Base-by-base conservation (phyloP, 805 yeast genomes). In the Candida ficus region DNA sequence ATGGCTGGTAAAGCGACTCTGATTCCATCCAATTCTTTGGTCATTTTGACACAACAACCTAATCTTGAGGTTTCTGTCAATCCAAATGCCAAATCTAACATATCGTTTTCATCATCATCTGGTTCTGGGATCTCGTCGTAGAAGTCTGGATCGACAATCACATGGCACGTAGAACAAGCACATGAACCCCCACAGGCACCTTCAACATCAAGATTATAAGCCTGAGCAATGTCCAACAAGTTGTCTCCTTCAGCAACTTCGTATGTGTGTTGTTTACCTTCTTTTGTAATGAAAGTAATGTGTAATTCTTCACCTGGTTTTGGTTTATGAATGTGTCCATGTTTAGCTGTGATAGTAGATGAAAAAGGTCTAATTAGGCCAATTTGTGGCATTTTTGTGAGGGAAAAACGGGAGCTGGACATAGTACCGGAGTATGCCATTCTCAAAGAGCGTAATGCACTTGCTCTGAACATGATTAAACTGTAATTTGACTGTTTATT, bases 181-280 rank as follows among this genome's bases (percentile, higher is more conserved):
- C 99, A 93, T 4, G 97, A 88, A 4, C 98, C 99, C 18, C 99
- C 99, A 64, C 99, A 93, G 0, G 99, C 99, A 33, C 87, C 96
- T 61, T 93, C 99, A 93, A 93, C 90, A 50, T 93, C 99, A 43
- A 93, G 63, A 54, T 90, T 83, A 58, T 90, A 66, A 4, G 93
- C 95, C 65, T 93, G 98, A 6, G 98, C 99, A 42, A 93, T 88
- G 60, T 93, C 99, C 59, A 93, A 67, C 21, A 93, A 58, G 28
- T 89, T 79, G 58, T 93, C 99, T 12, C 98, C 98, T 52, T 83
- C 96, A 3, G 91, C 82, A 2, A 83, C 98, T 56, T 89, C 96
- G 52, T 75, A 76, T 1, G 84, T 77, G 49, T 78, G 69, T 58
- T 89, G 96, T 32, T 74, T 70, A 5, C 98, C 98, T 46, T 91